Evolutionary conservation across 208 protist species (phyloP), one percentile per base, ranked within the genome.

Genomic region (Balamuthia mandrillaris): DNA sequence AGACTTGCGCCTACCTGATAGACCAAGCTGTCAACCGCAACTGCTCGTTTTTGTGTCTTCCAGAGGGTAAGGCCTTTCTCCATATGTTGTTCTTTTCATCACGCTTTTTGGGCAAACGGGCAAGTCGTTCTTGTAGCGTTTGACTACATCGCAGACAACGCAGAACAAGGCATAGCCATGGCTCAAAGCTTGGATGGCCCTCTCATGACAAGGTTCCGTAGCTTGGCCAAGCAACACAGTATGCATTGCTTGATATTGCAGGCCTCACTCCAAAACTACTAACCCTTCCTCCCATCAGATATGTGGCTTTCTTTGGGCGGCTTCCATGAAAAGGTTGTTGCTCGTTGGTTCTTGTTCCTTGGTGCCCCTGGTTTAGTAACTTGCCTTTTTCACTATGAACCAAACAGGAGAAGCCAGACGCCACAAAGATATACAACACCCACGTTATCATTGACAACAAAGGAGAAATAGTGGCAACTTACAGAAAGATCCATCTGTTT

Each of bases 401-500:
- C 47, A 9, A 58, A 27, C 51, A 58, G 51, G 29, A 31, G n/a
- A 27, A 2, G 51, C n/a, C n/a, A 27, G 51, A 58, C 51, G 51
- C n/a, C 7, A 58, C 51, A 3, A 18, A 58, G n/a, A 18, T 58
- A 27, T 58, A 58, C 51, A 58, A 58, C 51, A 27, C 51, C 51
- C 51, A 58, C 51, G 51, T 58, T 3, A 27, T 58, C n/a, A n/a
- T n/a, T n/a, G n/a, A n/a, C n/a, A n/a, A n/a, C n/a, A 27, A 27
- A 75, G 65, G 65, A 24, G 65, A 75, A 3, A 37, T 75, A 5
- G 65, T 31, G 0, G 65, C 65, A 16, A 51, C 18, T 1, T 75
- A 75, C 39, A 18, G 65, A 3, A 75, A 75, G 65, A 75, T 75
- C 2, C 65, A 75, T 44, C 65, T 75, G 16, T 75, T 75, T 24